Percentiles rank a stretch among this genome's conserved stretches.
phyloP scores from a whole-genome alignment of 2,329 filamentous ascomycete species.

The Phyllachora maydis region DNA sequence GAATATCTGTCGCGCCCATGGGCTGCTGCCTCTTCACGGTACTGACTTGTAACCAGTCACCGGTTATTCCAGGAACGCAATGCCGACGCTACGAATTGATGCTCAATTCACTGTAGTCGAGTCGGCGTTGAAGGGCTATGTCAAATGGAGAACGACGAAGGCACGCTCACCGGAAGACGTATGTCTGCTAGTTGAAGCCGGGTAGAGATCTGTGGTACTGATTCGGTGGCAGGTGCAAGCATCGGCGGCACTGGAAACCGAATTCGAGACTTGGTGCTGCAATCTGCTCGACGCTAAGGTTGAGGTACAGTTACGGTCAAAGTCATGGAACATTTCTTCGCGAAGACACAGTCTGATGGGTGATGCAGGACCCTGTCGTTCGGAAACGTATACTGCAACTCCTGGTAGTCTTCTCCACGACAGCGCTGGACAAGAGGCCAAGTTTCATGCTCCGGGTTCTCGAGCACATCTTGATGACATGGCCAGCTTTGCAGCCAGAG shows the following conservation, averaged over 20 bases:
- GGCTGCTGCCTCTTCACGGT: background rate
- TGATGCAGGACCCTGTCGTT: slow-evolving; percentile 55
- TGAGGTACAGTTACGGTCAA: too few species aligned
- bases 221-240: slow-evolving; percentile 26
- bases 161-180: too few species aligned
- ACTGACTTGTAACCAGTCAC: slow-evolving; percentile 17
- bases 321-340: too few species aligned
- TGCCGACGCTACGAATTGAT: slow-evolving; percentile 61
- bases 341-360: too few species aligned
- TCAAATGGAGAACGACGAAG: slow-evolving; percentile 41
- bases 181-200: too few species aligned
- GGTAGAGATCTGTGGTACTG: too few species aligned
- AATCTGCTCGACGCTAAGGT: slow-evolving; percentile 50
- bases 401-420: slow-evolving; percentile 68
- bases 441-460: slow-evolving; percentile 75
- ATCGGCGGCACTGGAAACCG: slow-evolving; percentile 35
- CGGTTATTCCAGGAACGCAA: slow-evolving; percentile 47
- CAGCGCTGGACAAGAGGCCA: slow-evolving; percentile 55
- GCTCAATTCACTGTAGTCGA: slow-evolving; percentile 81
- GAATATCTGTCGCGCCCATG: slow-evolving; percentile 1
- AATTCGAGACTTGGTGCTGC: slow-evolving; percentile 52
- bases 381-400: slow-evolving; percentile 65
- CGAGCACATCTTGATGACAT: slow-evolving; percentile 75
- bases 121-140: slow-evolving; percentile 71
- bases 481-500: slow-evolving; percentile 51